Base-by-base conservation (phyloP, 1,284 basidiomycete genomes). In the Boletus semigastroideus region DNA sequence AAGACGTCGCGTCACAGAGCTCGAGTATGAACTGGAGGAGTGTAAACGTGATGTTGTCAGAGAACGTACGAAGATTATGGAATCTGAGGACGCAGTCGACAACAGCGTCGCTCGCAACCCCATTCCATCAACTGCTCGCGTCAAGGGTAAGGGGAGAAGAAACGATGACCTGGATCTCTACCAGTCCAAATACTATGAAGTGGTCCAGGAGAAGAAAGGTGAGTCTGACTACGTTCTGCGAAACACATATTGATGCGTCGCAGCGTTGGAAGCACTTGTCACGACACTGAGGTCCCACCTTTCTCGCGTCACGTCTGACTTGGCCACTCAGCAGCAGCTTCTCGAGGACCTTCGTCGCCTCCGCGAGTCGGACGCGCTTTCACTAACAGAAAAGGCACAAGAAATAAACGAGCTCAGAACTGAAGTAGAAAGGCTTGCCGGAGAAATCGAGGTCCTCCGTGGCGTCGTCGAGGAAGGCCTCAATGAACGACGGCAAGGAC, bases 121-220 rank as follows among this genome's bases (percentile, higher is more conserved):
- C 13, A 45, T 48, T 2, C 64, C 65, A 20, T 58, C 69, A 1
- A 54, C 52, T 8, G 56, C 55, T 44, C 66, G 66, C 2, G 49
- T 46, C n/a, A 72, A 62, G 64, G 70, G 53, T 59, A 74, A 68
- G 61, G 58, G 61, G 56, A 65, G 38, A 60, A 62, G 37, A 65
- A 67, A 33, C 74, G 77, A 44, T 64, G 71, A 54, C 70, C 73
- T 59, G 46, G 57, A 71, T 60, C 39, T 65, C 58, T 6, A 77
- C 74, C 72, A 72, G 37, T 72, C 73, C 46, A 70, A 84, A 42
- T 91, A 90, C 61, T 77, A 77, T 48, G 85, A 90, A 59, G 87
- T 82, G 7, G 84, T 92, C 0, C 84, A 88, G 56, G 90, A 92
- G 66, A 93, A 93, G 71, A 90, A 90, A 75, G 88, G 92, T 92